phyloP scores from a whole-genome alignment of 1,284 basidiomycete species.

The Cutaneotrichosporon sp. region DNA sequence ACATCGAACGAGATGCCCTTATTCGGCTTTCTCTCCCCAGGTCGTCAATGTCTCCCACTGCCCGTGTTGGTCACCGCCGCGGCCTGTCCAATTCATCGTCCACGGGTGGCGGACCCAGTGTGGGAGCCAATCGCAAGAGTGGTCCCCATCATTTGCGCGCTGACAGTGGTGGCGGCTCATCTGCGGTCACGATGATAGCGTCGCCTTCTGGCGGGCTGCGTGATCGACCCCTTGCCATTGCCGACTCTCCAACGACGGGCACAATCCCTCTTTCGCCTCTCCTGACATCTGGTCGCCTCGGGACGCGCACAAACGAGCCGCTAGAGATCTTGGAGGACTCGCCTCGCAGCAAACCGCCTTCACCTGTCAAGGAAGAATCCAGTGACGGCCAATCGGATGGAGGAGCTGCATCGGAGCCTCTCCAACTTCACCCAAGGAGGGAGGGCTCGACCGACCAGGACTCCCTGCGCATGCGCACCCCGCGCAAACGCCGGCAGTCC shows the following conservation, averaged over 20 bases:
- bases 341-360: constrained; percentile 30
- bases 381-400: constrained; percentile 13
- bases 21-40: constrained; percentile 53
- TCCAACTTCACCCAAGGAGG: background rate
- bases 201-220: constrained; percentile 10
- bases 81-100: constrained; percentile 43
- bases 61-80: constrained; percentile 7
- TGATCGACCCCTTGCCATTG: background rate
- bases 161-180: constrained; percentile 1
- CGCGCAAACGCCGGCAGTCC: constrained; percentile 37
- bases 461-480: constrained; percentile 20
- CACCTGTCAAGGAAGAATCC: constrained; percentile 42
- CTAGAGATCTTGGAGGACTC: constrained; percentile 24
- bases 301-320: constrained; percentile 1
- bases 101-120: constrained; percentile 16
- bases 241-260: constrained; percentile 4
- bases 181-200: constrained; percentile 1
- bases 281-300: constrained; percentile 1
- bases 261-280: constrained; percentile 19
- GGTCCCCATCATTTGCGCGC: constrained; percentile 4
- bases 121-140: constrained; percentile 10
- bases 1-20: constrained; percentile 57
- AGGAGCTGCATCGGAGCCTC: constrained; percentile 1
- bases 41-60: constrained; percentile 1
- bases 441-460: constrained; percentile 11